A percentile compares a stretch with the other conserved stretches of the same genome.
These are phyloP conservation scores for Anisodus tanguticus DNA, from an alignment of 257 asterid genomes.

Conservation along the genomic window DNA sequence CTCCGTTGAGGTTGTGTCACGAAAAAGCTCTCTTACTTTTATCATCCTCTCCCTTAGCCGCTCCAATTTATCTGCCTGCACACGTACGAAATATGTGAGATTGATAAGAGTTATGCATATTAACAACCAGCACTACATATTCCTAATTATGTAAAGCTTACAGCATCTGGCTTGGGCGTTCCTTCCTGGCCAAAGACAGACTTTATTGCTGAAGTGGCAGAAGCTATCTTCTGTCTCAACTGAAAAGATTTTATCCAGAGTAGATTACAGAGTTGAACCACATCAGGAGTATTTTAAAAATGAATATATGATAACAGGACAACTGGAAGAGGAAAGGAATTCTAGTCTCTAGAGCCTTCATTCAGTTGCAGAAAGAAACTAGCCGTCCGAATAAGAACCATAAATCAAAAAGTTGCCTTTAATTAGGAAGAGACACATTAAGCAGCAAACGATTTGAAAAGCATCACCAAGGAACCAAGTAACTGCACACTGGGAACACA, in stretches of 20 bases:
- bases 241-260: constrained; percentile 42
- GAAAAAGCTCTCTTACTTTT: constrained; percentile 95
- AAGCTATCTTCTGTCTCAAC: constrained; percentile 85
- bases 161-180: constrained; percentile 61
- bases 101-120: constrained; percentile 23
- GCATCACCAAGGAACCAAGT: constrained; percentile 13
- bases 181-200: constrained; percentile 92
- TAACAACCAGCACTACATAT: constrained; percentile 30
- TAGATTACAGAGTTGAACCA: constrained; percentile 22
- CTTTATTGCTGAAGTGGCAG: constrained; percentile 95
- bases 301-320: constrained; percentile 3
- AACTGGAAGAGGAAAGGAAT: background rate
- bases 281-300: background rate
- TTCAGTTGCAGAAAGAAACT: constrained; percentile 2
- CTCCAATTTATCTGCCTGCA: constrained; percentile 90
- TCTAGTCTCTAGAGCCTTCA: background rate
- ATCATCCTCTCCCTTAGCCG: constrained; percentile 90
- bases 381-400: background rate
- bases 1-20: constrained; percentile 82
- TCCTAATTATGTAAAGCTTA: constrained; percentile 46
- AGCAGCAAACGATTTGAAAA: background rate
- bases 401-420: background rate
- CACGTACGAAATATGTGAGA: background rate
- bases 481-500: background rate
- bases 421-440: constrained; percentile 14